Conservation (phyloP, 768 basidiomycete species). For the Tulasnella sp. region DNA sequence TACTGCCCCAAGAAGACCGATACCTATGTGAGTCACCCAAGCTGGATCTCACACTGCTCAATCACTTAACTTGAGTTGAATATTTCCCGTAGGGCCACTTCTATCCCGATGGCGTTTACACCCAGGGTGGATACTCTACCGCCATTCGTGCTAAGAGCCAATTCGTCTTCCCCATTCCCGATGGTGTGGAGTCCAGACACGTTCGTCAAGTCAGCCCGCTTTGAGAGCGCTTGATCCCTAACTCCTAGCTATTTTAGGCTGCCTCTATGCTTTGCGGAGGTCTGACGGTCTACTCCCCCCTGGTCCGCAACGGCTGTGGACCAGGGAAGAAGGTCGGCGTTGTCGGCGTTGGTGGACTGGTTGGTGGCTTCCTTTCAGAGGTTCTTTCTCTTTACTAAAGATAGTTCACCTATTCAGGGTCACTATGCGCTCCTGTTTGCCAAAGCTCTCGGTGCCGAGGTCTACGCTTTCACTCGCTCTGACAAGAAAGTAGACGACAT, state of each 20-base stretch:
- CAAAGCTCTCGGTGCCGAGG: conserved; percentile 60
- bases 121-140: conserved; percentile 56
- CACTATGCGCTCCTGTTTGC: conserved; percentile 51
- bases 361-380: neutral
- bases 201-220: neutral
- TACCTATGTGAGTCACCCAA: conserved; percentile 47
- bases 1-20: conserved; percentile 54
- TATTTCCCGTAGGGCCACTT: neutral
- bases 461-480: conserved; percentile 62
- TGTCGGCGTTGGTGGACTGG: conserved; percentile 65
- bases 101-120: conserved; percentile 50
- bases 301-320: conserved; percentile 57
- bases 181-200: conserved; percentile 52
- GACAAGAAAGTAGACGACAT: conserved; percentile 59
- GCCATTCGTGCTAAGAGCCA: conserved; percentile 50
- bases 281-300: conserved; percentile 65
- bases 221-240: neutral
- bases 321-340: conserved; percentile 69
- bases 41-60: conserved; percentile 35
- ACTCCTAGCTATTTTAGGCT: conserved; percentile 43
- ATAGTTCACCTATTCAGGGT: conserved; percentile 40
- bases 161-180: conserved; percentile 65
- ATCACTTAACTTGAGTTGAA: neutral
- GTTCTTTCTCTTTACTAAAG: neutral
- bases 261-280: conserved; percentile 70